Evolutionary conservation across 2,329 filamentous ascomycete species (phyloP).

Genomic region (Alternaria viburni): DNA sequence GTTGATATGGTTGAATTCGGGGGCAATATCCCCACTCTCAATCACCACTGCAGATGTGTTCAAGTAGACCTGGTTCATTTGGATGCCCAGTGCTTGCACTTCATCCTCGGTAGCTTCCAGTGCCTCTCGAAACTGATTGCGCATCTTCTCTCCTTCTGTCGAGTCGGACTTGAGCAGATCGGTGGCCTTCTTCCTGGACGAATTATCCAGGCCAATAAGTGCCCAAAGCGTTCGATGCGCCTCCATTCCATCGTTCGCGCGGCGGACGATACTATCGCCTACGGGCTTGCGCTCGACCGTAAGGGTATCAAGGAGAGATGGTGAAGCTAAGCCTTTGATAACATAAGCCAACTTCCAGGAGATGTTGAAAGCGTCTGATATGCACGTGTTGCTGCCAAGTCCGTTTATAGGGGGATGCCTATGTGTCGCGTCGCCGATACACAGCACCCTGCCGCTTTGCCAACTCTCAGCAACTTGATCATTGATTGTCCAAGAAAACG

Average conservation of each 20-base stretch:
- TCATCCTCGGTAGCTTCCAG: slow-evolving; percentile 56
- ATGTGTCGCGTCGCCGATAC: slow-evolving; percentile 15
- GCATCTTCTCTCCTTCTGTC: not conserved
- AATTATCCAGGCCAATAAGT: slow-evolving; percentile 52
- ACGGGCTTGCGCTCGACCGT: slow-evolving; percentile 43
- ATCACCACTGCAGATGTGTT: slow-evolving; percentile 22
- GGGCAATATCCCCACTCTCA: not conserved
- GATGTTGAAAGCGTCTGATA: slow-evolving; percentile 46
- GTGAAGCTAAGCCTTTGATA: slow-evolving; percentile 28
- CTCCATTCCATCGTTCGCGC: slow-evolving; percentile 62
- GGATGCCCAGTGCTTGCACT: slow-evolving; percentile 63
- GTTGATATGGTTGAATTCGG: slow-evolving; percentile 52
- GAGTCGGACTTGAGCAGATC: not conserved
- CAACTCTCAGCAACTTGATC: slow-evolving; percentile 14
- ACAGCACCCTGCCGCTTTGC: not conserved
- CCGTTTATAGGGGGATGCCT: slow-evolving; percentile 25
- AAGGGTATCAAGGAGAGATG: slow-evolving; percentile 32
- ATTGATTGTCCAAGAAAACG: slow-evolving; percentile 18
- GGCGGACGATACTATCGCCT: slow-evolving; percentile 51
- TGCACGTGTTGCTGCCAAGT: slow-evolving; percentile 30
- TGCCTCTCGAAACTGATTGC: slow-evolving; percentile 44
- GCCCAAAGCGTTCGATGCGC: slow-evolving; percentile 58
- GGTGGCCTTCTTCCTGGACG: not conserved
- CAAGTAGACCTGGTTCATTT: slow-evolving; percentile 65
- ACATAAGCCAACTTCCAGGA: slow-evolving; percentile 48